Base-by-base conservation (phyloP, 176 grass and related monocot genomes). In the Juncus inflexus region DNA sequence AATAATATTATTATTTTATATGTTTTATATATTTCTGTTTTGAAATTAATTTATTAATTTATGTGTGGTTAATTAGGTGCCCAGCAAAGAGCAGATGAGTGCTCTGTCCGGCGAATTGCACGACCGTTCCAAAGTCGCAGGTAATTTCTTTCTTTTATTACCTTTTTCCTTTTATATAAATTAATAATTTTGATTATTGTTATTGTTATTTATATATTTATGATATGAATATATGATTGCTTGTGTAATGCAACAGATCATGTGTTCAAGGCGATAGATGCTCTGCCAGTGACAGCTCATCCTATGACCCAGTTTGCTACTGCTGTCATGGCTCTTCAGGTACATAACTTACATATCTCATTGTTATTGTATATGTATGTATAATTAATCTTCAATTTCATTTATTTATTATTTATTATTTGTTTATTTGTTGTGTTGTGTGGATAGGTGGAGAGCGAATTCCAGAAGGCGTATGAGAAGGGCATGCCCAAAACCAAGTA, bases 281-380 rank as follows among this genome's bases (percentile, higher is more conserved):
- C 83, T 69, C 88, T 97, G 12, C 94, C 94, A 79, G 43, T 89
- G 67, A 82, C 83, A 45, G 79, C 88, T 76, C 94, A 91, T 82
- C 94, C 94, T 11, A 97, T 97, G 87, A 91, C 94, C 52, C 88
- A 92, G 62, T 92, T 99, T 78, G 74, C 83, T 49, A 97, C 85
- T 63, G 94, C 87, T 59, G 88, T 99, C 39, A 99, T 99, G 94
- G 88, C 85, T 50, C 94, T 99, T 75, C 94, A 99, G 86, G 94
- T 86, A 73, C 55, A 66, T 28, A 28, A 28, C 56, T 56, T 6
- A 71, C 7, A 53, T 7, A 8, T 28, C 36, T 56, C 4, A 13
- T 65, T 64, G 15, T 16, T 64, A 65, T 66, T 63, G 52, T 60
- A 49, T 76, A 11, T 53, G 5, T 42, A 64, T 15, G 1, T 40